Evolutionary conservation across 2,329 filamentous ascomycete genomes (phyloP), one percentile per base, ranked within the genome.

Genomic region (Monilinia laxa): DNA sequence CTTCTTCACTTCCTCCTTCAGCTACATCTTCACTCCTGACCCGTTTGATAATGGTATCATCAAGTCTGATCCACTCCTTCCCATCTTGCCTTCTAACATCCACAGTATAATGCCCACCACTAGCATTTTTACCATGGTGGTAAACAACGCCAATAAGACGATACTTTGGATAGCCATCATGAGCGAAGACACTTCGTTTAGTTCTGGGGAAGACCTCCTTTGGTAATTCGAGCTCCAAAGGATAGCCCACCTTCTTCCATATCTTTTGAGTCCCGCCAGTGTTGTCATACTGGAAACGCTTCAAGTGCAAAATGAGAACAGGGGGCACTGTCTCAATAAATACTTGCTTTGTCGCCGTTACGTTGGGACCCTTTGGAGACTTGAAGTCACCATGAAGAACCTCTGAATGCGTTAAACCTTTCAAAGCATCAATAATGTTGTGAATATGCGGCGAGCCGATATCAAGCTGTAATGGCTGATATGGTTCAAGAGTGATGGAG

Each of bases 171-270:
- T 91, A 82, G 1, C 87, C 86, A 54, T 89, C 88, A 70, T 89
- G 87, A 20, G 86, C 81, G 35, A 84, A 81, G 70, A 91, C 81
- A 55, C 84, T 83, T 71, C 87, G 87, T 76, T 88, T 90, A 74
- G 90, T 86, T 40, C 89, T 87, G 14, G 93, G 90, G 74, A 99
- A 90, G 12, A 92, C 90, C 76, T 98, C 94, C 67, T 89, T 90
- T 0, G 95, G 95, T 70, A 99, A 92, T 76, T 98, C 94, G 62
- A 99, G 83, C 75, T 98, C 93, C 38, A 99, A 82, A 0, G 95
- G 95, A 75, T 99, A 99, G 25, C 93, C 94, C 67, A 99, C 84
- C 81, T 94, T 96, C 82, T 98, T 99, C 92, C 94, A 97, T 70
- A 98, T 96, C 82, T 99, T 99, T 75, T 97, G 90, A 0, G 93